A percentile compares a stretch with the other conserved stretches of the same genome.
Evolutionary conservation across 306 rosid genomes (phyloP).

Genomic region (Gynostemma pentaphyllum): DNA sequence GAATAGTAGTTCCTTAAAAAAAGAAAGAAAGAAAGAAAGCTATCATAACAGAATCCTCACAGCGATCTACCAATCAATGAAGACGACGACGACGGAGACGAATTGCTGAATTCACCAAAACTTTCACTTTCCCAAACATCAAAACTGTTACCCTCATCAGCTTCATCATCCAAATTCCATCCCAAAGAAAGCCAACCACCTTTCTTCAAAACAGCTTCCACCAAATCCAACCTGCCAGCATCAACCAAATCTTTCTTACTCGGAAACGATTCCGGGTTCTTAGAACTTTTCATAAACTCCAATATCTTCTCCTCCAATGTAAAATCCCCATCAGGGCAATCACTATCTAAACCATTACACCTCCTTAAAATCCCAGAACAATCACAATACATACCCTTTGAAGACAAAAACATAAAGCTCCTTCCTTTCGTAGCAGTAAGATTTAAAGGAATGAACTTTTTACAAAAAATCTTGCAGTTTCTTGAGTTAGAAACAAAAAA

Average conservation of each 20-base stretch:
- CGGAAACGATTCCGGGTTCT: constrained; percentile 57
- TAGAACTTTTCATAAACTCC: constrained; percentile 71
- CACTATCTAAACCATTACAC: constrained; percentile 36
- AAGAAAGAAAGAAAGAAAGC: neutral
- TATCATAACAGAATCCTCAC: constrained; percentile 41
- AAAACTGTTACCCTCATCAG: neutral
- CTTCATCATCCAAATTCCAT: constrained; percentile 51
- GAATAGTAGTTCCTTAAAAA: neutral
- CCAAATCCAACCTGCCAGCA: constrained; percentile 78
- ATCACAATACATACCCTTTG: constrained; percentile 20
- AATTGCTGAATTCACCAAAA: constrained; percentile 13
- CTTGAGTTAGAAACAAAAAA: constrained; percentile 1
- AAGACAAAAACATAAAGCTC: constrained; percentile 10
- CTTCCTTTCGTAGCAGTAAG: constrained; percentile 8
- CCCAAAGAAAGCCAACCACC: constrained; percentile 94
- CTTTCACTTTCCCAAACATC: neutral
- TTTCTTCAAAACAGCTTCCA: constrained; percentile 38
- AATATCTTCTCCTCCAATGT: constrained; percentile 58
- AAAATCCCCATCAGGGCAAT: constrained; percentile 38
- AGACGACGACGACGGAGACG: constrained; percentile 20
- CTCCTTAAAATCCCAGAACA: constrained; percentile 37
- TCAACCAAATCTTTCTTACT: constrained; percentile 54
- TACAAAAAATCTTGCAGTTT: constrained; percentile 1
- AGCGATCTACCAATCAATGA: constrained; percentile 27
- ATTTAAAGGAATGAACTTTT: constrained; percentile 1